Evolutionary conservation across 768 basidiomycete genomes (phyloP).

Genomic region (Collybiopsis luxurians): DNA sequence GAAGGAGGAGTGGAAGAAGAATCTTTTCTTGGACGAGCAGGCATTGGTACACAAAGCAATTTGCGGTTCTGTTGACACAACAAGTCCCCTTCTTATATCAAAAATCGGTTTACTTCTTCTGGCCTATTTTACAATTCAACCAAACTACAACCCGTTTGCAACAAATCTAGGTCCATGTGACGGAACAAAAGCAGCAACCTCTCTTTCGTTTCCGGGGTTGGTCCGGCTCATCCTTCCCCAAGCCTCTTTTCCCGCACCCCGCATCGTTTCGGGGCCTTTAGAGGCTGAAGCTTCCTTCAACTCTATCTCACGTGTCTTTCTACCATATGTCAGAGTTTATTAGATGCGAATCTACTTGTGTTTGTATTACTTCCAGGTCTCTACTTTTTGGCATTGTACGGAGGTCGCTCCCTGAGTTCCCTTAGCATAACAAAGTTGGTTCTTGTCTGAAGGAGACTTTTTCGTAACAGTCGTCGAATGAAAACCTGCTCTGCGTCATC

Average conservation of each 20-base stretch:
- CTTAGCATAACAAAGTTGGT: neutral
- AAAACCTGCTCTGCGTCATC: conserved; percentile 40
- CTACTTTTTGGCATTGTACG: conserved; percentile 2
- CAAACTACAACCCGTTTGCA: no score
- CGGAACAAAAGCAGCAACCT: conserved; percentile 25
- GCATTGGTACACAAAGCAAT: no score
- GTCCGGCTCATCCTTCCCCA: neutral
- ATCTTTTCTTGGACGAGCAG: conserved; percentile 70
- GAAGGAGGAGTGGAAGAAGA: conserved; percentile 62
- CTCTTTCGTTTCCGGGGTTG: conserved; percentile 17
- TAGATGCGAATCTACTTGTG: conserved; percentile 1
- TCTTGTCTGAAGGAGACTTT: conserved; percentile 21
- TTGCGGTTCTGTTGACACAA: no score
- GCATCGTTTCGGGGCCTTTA: conserved; percentile 7
- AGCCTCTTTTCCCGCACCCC: neutral
- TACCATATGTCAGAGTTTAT: conserved; percentile 1
- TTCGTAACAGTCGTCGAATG: conserved; percentile 39
- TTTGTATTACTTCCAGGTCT: neutral
- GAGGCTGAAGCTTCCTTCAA: conserved; percentile 2
- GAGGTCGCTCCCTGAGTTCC: conserved; percentile 2
- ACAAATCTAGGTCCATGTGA: conserved; percentile 36
- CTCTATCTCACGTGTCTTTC: conserved; percentile 14
- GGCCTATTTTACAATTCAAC: no score
- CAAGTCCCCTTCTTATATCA: neutral
- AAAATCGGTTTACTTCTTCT: neutral